Conservation (phyloP, 805 yeast genomes). For the Candida maesae region DNA sequence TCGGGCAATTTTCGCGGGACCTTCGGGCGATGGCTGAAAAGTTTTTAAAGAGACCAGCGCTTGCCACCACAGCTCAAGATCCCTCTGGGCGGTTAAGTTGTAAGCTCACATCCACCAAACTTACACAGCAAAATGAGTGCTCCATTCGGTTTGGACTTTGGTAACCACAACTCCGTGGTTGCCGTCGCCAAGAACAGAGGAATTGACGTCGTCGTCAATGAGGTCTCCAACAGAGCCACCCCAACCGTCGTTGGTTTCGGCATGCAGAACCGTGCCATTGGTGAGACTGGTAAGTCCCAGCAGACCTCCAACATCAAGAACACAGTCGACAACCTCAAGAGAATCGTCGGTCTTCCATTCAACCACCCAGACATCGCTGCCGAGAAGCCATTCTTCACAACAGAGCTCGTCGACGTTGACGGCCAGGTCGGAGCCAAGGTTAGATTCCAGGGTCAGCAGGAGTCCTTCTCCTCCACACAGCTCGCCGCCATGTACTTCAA, state of each 20-base stretch:
- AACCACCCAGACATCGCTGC: slow-evolving; percentile 70
- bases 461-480: slow-evolving; percentile 82
- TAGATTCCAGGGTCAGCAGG: slow-evolving; percentile 72
- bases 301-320: slow-evolving; percentile 95
- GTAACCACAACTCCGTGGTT: slow-evolving; percentile 88
- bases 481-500: slow-evolving; percentile 91
- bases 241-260: slow-evolving; percentile 94
- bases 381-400: slow-evolving; percentile 73
- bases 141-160: slow-evolving; percentile 98
- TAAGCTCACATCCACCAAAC: no score
- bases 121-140: slow-evolving; percentile 60
- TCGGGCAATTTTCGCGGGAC: no score
- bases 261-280: slow-evolving; percentile 80
- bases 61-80: no score
- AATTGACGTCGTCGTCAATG: slow-evolving; percentile 96
- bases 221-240: slow-evolving; percentile 96
- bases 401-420: slow-evolving; percentile 66
- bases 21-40: no score
- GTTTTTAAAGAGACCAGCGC: no score
- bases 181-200: slow-evolving; percentile 98
- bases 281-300: slow-evolving; percentile 94
- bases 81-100: no score
- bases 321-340: slow-evolving; percentile 92
- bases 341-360: slow-evolving; percentile 78
- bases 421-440: slow-evolving; percentile 86